Evolutionary conservation across 257 asterid genomes (phyloP).

Genomic region (Nicotiana noctiflora): DNA sequence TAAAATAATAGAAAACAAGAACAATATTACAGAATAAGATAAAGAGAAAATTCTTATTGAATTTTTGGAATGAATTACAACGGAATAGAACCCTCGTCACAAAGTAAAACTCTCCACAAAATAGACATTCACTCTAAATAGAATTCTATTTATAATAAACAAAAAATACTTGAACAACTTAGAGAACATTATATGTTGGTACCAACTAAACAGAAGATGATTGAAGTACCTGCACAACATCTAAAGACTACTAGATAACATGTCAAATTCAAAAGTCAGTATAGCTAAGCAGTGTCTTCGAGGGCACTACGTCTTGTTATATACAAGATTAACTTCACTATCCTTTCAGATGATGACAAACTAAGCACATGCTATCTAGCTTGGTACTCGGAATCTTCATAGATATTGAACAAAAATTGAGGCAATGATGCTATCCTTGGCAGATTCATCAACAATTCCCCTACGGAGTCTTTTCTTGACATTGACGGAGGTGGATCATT

Average conservation of each 20-base stretch:
- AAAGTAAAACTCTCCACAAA: no score
- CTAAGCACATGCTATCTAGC: constrained; percentile 32
- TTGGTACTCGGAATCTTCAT: constrained; percentile 53
- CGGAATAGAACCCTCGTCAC: no score
- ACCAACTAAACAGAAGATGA: background rate
- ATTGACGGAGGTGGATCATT: constrained; percentile 36
- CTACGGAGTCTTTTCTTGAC: constrained; percentile 84
- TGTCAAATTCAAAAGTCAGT: background rate
- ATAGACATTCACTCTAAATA: no score
- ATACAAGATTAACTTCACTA: constrained; percentile 8
- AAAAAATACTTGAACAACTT: background rate
- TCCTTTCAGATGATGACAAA: background rate
- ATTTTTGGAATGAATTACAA: no score
- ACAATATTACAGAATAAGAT: no score
- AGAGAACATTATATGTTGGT: background rate
- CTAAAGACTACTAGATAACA: background rate
- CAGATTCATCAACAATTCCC: constrained; percentile 66
- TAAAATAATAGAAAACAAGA: no score
- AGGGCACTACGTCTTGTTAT: background rate
- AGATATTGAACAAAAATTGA: constrained; percentile 68
- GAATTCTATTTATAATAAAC: no score
- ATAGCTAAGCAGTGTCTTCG: background rate
- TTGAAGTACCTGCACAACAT: background rate
- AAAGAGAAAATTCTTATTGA: no score
- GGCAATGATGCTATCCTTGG: constrained; percentile 97